A percentile compares a stretch with the other conserved stretches of the same genome.
These are phyloP conservation scores for Geranium brycei DNA, from an alignment of 345 rosid species.

Conservation along the genomic window DNA sequence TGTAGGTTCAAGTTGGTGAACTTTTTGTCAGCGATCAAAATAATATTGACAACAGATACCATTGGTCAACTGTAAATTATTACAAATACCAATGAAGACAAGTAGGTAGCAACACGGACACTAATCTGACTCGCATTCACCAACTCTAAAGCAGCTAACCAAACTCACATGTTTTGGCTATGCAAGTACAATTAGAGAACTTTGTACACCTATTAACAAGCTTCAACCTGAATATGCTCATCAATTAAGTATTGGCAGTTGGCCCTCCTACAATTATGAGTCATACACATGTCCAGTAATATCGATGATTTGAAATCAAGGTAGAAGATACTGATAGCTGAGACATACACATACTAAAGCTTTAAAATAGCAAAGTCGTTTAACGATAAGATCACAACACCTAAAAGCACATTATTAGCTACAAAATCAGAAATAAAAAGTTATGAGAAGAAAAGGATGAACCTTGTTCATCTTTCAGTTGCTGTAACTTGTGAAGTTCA, in stretches of 20 bases:
- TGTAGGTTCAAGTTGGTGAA: too few relatives aligned
- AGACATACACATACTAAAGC: neutral
- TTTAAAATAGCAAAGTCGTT: neutral
- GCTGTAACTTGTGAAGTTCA: constrained; percentile 95
- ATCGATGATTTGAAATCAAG: neutral
- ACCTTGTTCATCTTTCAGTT: constrained; percentile 99
- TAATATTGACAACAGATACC: neutral
- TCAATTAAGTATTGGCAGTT: neutral
- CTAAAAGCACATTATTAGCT: neutral
- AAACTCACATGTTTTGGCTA: too few relatives aligned
- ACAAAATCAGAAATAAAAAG: neutral
- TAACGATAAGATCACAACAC: too few relatives aligned
- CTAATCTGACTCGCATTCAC: too few relatives aligned
- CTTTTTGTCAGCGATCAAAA: too few relatives aligned
- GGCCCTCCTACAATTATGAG: neutral
- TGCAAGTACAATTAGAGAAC: too few relatives aligned
- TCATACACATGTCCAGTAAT: neutral
- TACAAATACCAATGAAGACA: too few relatives aligned
- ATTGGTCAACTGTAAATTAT: too few relatives aligned
- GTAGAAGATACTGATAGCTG: neutral
- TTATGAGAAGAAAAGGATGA: constrained; percentile 2
- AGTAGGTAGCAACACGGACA: too few relatives aligned
- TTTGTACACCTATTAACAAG: too few relatives aligned
- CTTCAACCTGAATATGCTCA: too few relatives aligned
- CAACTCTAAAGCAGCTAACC: too few relatives aligned